Base-by-base conservation (phyloP, 306 rosid genomes). In the Citrullus colocynthis region DNA sequence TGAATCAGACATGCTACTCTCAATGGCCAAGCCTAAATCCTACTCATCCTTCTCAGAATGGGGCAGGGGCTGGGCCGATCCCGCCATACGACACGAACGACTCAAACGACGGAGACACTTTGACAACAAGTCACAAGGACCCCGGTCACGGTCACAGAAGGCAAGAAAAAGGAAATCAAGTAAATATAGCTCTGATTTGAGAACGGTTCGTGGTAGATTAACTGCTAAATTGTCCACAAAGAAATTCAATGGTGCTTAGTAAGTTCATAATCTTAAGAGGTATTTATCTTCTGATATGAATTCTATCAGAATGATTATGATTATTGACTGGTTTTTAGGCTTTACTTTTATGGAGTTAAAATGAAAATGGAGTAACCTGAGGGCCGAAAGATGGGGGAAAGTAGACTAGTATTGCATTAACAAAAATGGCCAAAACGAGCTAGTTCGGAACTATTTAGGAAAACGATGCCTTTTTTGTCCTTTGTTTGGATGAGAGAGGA, bases 61-160 rank as follows among this genome's bases (percentile, higher is more conserved):
- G 97, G 92, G 93, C 81, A 89, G 78, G 66, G 96, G 97, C 78
- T 94, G 97, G 98, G 98, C 96, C 10, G 93, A 94, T 88, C 97
- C 98, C 55, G 93, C 87, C 88, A 92, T 94, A 76, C 95, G 97
- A 39, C 96, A 85, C 52, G 93, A 89, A 78, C 91, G 98, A 58
- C 85, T 94, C 42, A 87, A 87, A 76, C 81, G 24, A 16, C 45
- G 80, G 80, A 83, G 85, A 69, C 90, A 39, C 52, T 52, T 4
- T 39, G 51, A 51, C 57, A 77, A 83, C 78, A 84, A 80, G 78
- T 85, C 67, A 57, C 62, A 28, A 21, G 65, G 54, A 48, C 54
- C 54, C 12, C 54, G 54, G 67, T 5, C 49, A 36, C 32, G 32
- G 4, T 24, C 66, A 8, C 67, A 82, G 17, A 70, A 49, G 30